These are phyloP conservation scores for Stephanodiscus minutulus DNA, from an alignment of 108 stramenopile species.

Conservation along the genomic window DNA sequence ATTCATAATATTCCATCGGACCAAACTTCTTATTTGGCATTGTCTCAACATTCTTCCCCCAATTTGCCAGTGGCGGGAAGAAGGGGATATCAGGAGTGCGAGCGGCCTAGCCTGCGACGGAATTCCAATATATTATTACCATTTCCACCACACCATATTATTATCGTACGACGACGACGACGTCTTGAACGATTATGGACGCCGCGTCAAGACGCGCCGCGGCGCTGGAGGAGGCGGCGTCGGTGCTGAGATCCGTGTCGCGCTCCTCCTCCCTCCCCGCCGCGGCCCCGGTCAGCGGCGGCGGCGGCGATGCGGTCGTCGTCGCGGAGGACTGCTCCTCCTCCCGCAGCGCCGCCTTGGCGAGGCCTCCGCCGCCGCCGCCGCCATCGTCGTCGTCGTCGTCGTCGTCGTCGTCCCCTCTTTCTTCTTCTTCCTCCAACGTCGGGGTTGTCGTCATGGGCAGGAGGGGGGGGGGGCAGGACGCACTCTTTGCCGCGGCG, in stretches of 20 bases:
- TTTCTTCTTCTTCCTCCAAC: too few species aligned
- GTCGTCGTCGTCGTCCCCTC: neutral
- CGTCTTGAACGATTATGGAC: neutral
- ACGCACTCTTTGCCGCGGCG: slow-evolving; percentile 39
- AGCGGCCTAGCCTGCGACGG: too few species aligned
- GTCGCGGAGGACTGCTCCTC: neutral
- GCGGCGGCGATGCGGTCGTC: neutral
- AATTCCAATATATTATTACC: too few species aligned
- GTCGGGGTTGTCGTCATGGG: neutral
- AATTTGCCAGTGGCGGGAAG: too few species aligned
- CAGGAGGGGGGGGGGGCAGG: neutral
- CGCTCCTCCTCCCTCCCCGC: neutral
- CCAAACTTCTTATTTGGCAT: too few species aligned
- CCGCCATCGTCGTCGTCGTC: neutral
- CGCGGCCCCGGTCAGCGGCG: neutral
- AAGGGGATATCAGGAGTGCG: too few species aligned
- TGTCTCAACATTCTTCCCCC: too few species aligned
- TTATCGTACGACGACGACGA: too few species aligned
- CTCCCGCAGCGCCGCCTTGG: too few species aligned
- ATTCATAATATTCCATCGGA: too few species aligned
- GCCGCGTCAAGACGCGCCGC: slow-evolving; percentile 10
- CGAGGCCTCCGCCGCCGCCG: neutral
- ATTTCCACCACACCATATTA: too few species aligned
- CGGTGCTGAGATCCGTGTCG: slow-evolving; percentile 22
- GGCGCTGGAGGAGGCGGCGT: slow-evolving; percentile 37